A percentile compares a stretch with the other conserved stretches of the same genome.
These are phyloP conservation scores for Fusarium cicatricum DNA, from an alignment of 2,329 filamentous ascomycete species.

Conservation along the genomic window DNA sequence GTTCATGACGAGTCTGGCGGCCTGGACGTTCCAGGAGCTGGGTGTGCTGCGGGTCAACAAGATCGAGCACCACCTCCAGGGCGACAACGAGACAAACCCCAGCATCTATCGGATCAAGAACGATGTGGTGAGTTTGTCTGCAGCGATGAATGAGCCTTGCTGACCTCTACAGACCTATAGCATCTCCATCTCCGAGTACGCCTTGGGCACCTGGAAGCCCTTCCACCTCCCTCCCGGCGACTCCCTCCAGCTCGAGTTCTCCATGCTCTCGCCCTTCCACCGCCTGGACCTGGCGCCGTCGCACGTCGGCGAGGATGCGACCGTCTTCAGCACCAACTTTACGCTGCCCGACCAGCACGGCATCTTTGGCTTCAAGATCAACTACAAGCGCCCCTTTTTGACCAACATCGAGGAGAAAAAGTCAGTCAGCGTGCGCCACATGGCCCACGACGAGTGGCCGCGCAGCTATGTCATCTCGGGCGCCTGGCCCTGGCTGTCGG, in stretches of 20 bases:
- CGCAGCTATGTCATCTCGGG: slow-evolving; percentile 88
- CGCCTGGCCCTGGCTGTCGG: slow-evolving; percentile 94
- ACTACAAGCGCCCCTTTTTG: slow-evolving; percentile 95
- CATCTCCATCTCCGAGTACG: slow-evolving; percentile 89
- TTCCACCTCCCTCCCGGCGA: slow-evolving; percentile 77
- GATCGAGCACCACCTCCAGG: slow-evolving; percentile 76
- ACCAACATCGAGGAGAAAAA: slow-evolving; percentile 92
- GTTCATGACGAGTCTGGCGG: slow-evolving; percentile 85
- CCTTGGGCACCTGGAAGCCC: slow-evolving; percentile 75
- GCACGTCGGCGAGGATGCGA: slow-evolving; percentile 68
- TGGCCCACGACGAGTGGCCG: slow-evolving; percentile 96
- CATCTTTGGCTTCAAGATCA: slow-evolving; percentile 97
- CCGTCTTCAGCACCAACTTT: slow-evolving; percentile 79
- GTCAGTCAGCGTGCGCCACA: slow-evolving; percentile 93
- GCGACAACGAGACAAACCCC: slow-evolving; percentile 75
- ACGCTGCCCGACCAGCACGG: slow-evolving; percentile 94
- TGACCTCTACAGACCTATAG: slow-evolving; percentile 71
- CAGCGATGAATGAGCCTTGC: slow-evolving; percentile 1
- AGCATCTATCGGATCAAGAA: slow-evolving; percentile 95
- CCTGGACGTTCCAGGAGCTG: slow-evolving; percentile 96
- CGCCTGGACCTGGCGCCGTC: slow-evolving; percentile 75
- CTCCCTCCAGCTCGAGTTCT: slow-evolving; percentile 91
- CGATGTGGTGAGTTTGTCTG: slow-evolving; percentile 71
- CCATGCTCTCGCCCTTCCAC: slow-evolving; percentile 98
- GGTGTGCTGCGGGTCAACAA: slow-evolving; percentile 87